Evolutionary conservation across 2,329 filamentous ascomycete species (phyloP), one percentile per base, ranked within the genome.

Genomic region (Taxawa tesnikishii): DNA sequence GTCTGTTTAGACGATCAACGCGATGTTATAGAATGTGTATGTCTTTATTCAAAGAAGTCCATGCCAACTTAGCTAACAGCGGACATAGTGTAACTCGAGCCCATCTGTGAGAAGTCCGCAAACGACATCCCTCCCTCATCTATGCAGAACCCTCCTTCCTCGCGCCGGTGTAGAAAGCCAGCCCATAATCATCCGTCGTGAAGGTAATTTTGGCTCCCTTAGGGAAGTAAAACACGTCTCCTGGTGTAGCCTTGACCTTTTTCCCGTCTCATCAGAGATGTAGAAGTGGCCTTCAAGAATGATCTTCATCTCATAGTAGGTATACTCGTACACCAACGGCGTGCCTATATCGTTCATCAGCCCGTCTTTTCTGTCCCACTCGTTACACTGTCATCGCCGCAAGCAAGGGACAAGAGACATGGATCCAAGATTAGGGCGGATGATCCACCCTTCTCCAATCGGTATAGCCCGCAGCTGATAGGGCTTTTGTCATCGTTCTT

Each of bases 281-380:
- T 73, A 68, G 47, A 75, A 79, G 42, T 70, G 64, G 10, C 76
- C 77, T 44, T 80, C 75, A 7, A 81, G 55, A 41, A 82, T 75
- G 48, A 81, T 77, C 61, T 81, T 81, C 70, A 79, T 78, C 60
- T 81, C 77, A 47, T 81, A 69, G 54, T 80, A 81, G 25, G 63
- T 73, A 55, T 81, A 81, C 18, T 67, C 71, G 59, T 81, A 81
- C 6, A 74, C 71, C 12, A 82, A 64, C 2, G 74, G 71, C 3
- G 73, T 73, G 44, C 76, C 46, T 46, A 28, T n/a, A 23, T 23
- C 19, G 8, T n/a, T 23, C n/a, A 23, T 23, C 19, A n/a, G 8
- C 8, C 8, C 19, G 19, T n/a, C 19, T 23, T n/a, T 23, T 23
- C 19, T 23, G n/a, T n/a, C n/a, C n/a, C n/a, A n/a, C n/a, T n/a